A percentile compares a stretch with the other conserved stretches of the same genome.
phyloP scores from a whole-genome alignment of 2,329 filamentous ascomycete genomes.

The Diplodia seriata region DNA sequence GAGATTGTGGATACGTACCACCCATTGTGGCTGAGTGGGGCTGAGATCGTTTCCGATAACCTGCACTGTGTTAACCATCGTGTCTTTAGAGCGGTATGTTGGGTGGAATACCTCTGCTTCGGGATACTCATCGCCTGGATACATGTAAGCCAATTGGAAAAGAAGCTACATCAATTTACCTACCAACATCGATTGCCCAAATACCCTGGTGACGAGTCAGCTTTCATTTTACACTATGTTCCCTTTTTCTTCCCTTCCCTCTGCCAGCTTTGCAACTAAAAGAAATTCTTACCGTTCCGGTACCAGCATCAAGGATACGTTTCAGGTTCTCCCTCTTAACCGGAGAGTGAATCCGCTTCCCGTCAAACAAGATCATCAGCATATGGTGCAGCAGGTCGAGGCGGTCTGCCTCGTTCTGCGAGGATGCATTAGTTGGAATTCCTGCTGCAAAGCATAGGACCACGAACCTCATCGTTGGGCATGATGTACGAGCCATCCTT shows the following conservation, averaged over 20 bases:
- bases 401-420: conserved; percentile 43
- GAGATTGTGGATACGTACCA: background rate
- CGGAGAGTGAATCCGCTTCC: conserved; percentile 38
- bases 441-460: too few relatives aligned
- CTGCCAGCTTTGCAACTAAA: background rate
- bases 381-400: conserved; percentile 42
- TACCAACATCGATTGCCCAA: conserved; percentile 40
- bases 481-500: conserved; percentile 42
- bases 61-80: background rate
- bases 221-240: background rate
- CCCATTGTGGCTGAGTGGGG: conserved; percentile 55
- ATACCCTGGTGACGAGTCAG: conserved; percentile 36
- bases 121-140: conserved; percentile 15
- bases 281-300: conserved; percentile 35
- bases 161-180: background rate
- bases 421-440: background rate
- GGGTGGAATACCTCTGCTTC: background rate
- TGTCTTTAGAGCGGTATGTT: background rate
- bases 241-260: too few relatives aligned
- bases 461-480: conserved; percentile 36
- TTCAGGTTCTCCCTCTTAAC: conserved; percentile 27
- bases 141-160: background rate
- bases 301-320: conserved; percentile 39
- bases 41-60: conserved; percentile 52
- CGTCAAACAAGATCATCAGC: conserved; percentile 38